phyloP scores from a whole-genome alignment of 106 monocot genomes.

The Apostasia ramifera region DNA sequence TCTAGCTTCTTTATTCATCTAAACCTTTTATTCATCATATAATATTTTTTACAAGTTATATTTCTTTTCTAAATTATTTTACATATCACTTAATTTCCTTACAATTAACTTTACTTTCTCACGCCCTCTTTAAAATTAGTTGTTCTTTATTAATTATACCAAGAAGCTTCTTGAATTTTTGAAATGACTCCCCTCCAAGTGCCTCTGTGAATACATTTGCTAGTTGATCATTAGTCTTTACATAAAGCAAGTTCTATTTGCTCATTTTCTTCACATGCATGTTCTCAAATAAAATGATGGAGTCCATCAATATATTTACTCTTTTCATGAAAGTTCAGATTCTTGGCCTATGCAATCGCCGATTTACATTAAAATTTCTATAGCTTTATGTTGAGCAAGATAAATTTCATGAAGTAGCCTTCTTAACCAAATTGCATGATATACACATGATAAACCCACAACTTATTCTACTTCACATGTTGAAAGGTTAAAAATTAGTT shows the following conservation, averaged over 20 bases:
- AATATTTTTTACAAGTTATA: too few relatives aligned
- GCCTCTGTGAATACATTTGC: not conserved
- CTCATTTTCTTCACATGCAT: not conserved
- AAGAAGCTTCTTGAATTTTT: not conserved
- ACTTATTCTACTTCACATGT: slow-evolving; percentile 2
- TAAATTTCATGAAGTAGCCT: not conserved
- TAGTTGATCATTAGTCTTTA: not conserved
- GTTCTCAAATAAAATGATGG: not conserved
- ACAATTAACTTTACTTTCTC: too few relatives aligned
- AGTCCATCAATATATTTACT: not conserved
- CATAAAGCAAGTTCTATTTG: not conserved
- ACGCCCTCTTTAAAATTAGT: not conserved
- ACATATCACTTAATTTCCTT: too few relatives aligned
- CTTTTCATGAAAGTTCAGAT: not conserved
- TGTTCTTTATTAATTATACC: not conserved
- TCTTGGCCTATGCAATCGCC: not conserved
- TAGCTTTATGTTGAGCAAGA: not conserved
- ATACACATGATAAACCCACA: not conserved
- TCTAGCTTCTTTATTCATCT: too few relatives aligned
- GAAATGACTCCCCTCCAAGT: not conserved
- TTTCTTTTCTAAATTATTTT: too few relatives aligned
- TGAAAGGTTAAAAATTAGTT: slow-evolving; percentile 1
- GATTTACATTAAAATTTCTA: not conserved
- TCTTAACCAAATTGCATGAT: slow-evolving; percentile 11
- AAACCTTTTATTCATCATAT: too few relatives aligned